Conservation (phyloP, 1,284 basidiomycete genomes). For the Mycosarcoma maydis region DNA sequence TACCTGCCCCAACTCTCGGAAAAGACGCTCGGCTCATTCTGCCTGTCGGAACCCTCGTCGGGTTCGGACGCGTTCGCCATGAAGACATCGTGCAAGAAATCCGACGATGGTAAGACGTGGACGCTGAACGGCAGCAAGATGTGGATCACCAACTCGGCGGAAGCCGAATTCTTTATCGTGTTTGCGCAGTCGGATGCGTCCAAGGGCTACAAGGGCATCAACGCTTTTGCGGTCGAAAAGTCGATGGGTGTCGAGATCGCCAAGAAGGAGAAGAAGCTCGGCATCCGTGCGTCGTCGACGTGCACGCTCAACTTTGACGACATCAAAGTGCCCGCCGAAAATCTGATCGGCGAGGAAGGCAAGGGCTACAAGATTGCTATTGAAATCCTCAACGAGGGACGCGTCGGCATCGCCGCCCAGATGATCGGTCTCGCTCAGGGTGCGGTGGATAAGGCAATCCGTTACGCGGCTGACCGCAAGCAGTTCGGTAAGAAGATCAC, state of each 20-base stretch:
- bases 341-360: constrained; percentile 91
- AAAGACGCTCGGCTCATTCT: constrained; percentile 90
- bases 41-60: constrained; percentile 88
- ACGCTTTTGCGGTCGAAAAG: constrained; percentile 94
- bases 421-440: constrained; percentile 92
- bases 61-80: constrained; percentile 98
- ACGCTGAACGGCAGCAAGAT: constrained; percentile 95
- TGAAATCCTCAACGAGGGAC: constrained; percentile 95
- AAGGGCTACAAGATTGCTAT: constrained; percentile 96
- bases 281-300: constrained; percentile 95
- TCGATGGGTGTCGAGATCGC: constrained; percentile 97
- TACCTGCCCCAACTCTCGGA: constrained; percentile 87
- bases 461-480: constrained; percentile 89
- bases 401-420: constrained; percentile 92
- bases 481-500: constrained; percentile 93
- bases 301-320: constrained; percentile 97
- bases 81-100: constrained; percentile 89
- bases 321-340: constrained; percentile 87
- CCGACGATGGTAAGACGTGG: constrained; percentile 75
- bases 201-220: constrained; percentile 99
- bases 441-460: constrained; percentile 90
- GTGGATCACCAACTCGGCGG: constrained; percentile 99
- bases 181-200: constrained; percentile 95
- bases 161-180: constrained; percentile 86
- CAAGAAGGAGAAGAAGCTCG: constrained; percentile 98